Evolutionary conservation across 2,329 filamentous ascomycete genomes (phyloP), one percentile per base, ranked within the genome.

Genomic region (Paecilomyces niveus): DNA sequence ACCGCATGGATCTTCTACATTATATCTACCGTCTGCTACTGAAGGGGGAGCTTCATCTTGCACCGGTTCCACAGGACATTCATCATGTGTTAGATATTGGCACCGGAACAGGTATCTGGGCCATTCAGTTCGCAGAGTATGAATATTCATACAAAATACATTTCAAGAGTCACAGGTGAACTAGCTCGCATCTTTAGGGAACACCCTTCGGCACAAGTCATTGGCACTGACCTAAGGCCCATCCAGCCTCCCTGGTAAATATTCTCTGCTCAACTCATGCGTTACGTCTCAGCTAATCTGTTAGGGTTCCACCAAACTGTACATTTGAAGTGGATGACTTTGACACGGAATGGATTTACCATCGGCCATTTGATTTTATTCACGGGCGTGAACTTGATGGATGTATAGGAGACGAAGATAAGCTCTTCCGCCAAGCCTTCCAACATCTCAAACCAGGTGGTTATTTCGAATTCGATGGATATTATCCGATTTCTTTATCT

Each of bases 401-500:
- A 13, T 64, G 60, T 29, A 56, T 67, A 31, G 61, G 58, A 29
- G 60, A 68, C 50, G 63, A 56, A 21, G 58, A 57, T 13, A 55
- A 49, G 11, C 58, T 69, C 2, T 63, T 65, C 33, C 10, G 55
- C 4, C 57, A 61, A 26, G 56, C 59, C 9, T 63, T 58, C 50
- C 51, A 55, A 9, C 13, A 60, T 65, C 72, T 81, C 24, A 74
- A 74, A 56, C 77, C 78, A 1, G 78, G 78, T 7, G 78, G 79
- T 24, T 81, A 73, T 62, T 63, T 81, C 29, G 80, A 81, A 60
- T 67, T 79, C 54, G 78, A 81, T 10, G 39, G 54, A 8, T 64
- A 76, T 35, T 50, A 56, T 10, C 52, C 58, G 18, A 31, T 58
- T 5, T 32, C 71, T 31, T 68, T 63, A 24, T 66, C 69, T 21